phyloP scores from a whole-genome alignment of 2,329 filamentous ascomycete genomes.

The Ceratocystis papillata region DNA sequence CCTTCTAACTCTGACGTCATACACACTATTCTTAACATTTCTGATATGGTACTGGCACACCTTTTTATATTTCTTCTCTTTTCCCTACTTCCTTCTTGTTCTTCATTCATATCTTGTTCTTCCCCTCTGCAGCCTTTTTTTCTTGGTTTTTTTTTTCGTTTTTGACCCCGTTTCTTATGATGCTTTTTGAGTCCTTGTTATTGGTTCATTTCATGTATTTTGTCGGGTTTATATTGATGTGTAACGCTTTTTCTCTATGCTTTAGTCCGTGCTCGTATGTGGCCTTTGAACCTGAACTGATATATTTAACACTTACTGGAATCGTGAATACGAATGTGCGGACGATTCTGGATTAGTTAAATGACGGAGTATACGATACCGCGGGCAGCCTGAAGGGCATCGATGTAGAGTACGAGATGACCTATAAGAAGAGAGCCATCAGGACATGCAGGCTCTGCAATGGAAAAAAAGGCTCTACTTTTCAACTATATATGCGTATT shows the following conservation, averaged over 20 bases:
- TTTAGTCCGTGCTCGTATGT: background rate
- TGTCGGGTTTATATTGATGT: background rate
- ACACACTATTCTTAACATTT: background rate
- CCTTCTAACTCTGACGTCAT: slow-evolving; percentile 4
- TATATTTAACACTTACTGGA: no score
- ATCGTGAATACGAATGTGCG: no score
- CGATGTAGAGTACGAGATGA: no score
- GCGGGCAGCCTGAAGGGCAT: no score
- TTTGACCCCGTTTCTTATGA: no score
- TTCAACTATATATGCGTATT: no score
- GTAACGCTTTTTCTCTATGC: background rate
- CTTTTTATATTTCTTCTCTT: slow-evolving; percentile 29
- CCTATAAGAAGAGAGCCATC: no score
- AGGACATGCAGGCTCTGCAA: no score
- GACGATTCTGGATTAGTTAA: no score
- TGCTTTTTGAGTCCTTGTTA: slow-evolving; percentile 21
- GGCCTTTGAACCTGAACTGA: no score
- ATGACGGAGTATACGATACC: no score
- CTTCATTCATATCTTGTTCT: slow-evolving; percentile 23
- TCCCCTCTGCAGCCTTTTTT: slow-evolving; percentile 27
- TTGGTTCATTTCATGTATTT: slow-evolving; percentile 20
- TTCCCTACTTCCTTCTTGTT: slow-evolving; percentile 29
- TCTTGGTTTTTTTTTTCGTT: slow-evolving; percentile 29
- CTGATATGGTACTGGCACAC: slow-evolving; percentile 27
- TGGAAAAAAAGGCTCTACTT: no score